Percentiles rank a stretch among this genome's conserved stretches.
Evolutionary conservation across 2,329 filamentous ascomycete species (phyloP).

Genomic region (Fusarium liriodendri): DNA sequence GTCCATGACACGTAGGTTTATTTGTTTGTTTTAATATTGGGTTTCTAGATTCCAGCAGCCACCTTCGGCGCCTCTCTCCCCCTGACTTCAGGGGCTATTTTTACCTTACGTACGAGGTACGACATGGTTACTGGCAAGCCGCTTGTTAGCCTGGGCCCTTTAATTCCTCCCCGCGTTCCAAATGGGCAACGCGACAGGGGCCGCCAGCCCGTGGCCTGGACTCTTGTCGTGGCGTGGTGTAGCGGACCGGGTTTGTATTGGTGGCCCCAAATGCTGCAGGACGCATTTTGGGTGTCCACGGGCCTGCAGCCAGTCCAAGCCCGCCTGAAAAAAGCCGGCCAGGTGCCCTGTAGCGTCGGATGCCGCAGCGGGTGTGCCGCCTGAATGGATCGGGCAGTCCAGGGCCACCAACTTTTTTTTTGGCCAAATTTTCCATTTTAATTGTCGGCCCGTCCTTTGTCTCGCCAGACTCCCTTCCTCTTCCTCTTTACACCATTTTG

Average conservation of each 20-base stretch:
- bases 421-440: conserved; percentile 27
- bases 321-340: conserved; percentile 29
- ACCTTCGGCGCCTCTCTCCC: conserved; percentile 3
- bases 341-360: conserved; percentile 16
- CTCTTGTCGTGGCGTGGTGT: background rate
- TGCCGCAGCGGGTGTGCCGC: conserved; percentile 24
- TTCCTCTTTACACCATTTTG: conserved; percentile 43
- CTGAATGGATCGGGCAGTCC: background rate
- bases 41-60: conserved; percentile 18
- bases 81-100: conserved; percentile 31
- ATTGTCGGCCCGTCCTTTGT: conserved; percentile 34
- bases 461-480: conserved; percentile 9
- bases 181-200: conserved; percentile 24
- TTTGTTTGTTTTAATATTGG: conserved; percentile 1
- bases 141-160: conserved; percentile 17
- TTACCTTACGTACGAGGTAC: conserved; percentile 32
- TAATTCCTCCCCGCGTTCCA: conserved; percentile 40
- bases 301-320: conserved; percentile 14
- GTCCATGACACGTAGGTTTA: conserved; percentile 1
- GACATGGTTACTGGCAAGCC: conserved; percentile 21
- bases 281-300: conserved; percentile 12
- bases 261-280: conserved; percentile 10
- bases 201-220: background rate
- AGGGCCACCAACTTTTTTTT: conserved; percentile 31
- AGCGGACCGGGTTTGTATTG: background rate